phyloP scores from a whole-genome alignment of 2,329 filamentous ascomycete species.

The Calonectria pseudoturangicola region DNA sequence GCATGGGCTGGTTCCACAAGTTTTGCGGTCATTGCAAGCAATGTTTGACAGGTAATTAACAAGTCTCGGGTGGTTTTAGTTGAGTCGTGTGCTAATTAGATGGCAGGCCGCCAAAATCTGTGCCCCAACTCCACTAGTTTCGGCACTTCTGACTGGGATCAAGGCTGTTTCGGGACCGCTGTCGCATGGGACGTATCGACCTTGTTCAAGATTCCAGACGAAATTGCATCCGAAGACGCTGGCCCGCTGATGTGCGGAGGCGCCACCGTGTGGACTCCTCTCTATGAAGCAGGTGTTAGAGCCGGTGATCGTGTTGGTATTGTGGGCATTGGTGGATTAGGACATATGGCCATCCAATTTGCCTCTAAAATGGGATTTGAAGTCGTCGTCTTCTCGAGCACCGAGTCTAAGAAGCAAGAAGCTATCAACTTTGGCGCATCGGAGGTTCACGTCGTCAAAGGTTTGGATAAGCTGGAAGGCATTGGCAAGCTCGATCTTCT shows the following conservation, averaged over 20 bases:
- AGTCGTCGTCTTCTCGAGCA: constrained; percentile 52
- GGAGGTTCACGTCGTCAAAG: constrained; percentile 49
- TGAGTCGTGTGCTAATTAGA: constrained; percentile 3
- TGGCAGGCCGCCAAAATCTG: constrained; percentile 61
- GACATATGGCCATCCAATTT: constrained; percentile 74
- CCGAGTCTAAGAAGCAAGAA: constrained; percentile 53
- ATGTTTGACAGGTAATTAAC: constrained; percentile 57
- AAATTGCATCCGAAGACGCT: constrained; percentile 65
- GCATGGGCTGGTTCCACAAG: constrained; percentile 63
- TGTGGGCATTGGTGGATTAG: constrained; percentile 66
- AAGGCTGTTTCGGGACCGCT: constrained; percentile 67
- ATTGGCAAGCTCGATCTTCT: constrained; percentile 39
- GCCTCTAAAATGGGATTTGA: constrained; percentile 77
- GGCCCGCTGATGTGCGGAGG: constrained; percentile 71
- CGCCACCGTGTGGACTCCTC: constrained; percentile 51
- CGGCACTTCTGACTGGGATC: constrained; percentile 59
- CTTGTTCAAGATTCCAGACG: constrained; percentile 62
- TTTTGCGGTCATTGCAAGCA: constrained; percentile 65
- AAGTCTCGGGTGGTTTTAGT: not conserved
- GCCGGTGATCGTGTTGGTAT: constrained; percentile 58
- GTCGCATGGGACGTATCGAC: constrained; percentile 65
- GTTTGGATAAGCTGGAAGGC: constrained; percentile 39
- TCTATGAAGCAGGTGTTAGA: constrained; percentile 46
- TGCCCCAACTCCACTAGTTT: constrained; percentile 64
- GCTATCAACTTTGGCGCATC: constrained; percentile 52